phyloP scores from a whole-genome alignment of 768 basidiomycete species.

The Hirschioporus abietinus region DNA sequence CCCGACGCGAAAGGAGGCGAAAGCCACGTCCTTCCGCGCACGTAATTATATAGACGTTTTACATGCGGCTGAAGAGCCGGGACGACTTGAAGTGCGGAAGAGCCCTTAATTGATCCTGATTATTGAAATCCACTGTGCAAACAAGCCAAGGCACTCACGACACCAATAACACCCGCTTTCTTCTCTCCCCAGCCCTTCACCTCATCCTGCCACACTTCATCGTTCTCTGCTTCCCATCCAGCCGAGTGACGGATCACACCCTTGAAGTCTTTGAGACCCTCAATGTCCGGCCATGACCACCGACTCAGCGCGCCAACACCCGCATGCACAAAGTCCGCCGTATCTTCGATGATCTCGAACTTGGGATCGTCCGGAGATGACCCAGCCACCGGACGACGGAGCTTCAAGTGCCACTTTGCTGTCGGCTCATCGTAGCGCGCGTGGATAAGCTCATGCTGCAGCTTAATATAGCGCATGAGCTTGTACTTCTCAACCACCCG shows the following conservation, averaged over 20 bases:
- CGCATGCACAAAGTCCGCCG: slow-evolving; percentile 51
- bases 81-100: slow-evolving; percentile 57
- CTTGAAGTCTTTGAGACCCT: slow-evolving; percentile 48
- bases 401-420: slow-evolving; percentile 52
- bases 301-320: slow-evolving; percentile 48
- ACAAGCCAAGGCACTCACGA: slow-evolving; percentile 32
- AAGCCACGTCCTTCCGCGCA: slow-evolving; percentile 57
- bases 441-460: slow-evolving; percentile 47
- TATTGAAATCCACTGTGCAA: neutral
- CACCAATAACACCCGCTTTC: slow-evolving; percentile 52
- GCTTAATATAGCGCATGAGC: slow-evolving; percentile 46
- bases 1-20: slow-evolving; percentile 39
- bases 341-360: slow-evolving; percentile 45
- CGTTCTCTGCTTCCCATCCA: slow-evolving; percentile 42
- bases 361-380: slow-evolving; percentile 16
- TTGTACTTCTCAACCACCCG: slow-evolving; percentile 52
- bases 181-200: slow-evolving; percentile 47
- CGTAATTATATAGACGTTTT: slow-evolving; percentile 45
- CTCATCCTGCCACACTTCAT: slow-evolving; percentile 37
- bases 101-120: slow-evolving; percentile 36
- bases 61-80: slow-evolving; percentile 52
- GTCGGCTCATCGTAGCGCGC: slow-evolving; percentile 44
- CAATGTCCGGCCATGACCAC: slow-evolving; percentile 66
- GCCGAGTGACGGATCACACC: slow-evolving; percentile 63
- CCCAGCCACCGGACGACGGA: slow-evolving; percentile 29